These are phyloP conservation scores for Teratosphaeria zuluensis DNA, from an alignment of 2,329 filamentous ascomycete species.

Conservation along the genomic window DNA sequence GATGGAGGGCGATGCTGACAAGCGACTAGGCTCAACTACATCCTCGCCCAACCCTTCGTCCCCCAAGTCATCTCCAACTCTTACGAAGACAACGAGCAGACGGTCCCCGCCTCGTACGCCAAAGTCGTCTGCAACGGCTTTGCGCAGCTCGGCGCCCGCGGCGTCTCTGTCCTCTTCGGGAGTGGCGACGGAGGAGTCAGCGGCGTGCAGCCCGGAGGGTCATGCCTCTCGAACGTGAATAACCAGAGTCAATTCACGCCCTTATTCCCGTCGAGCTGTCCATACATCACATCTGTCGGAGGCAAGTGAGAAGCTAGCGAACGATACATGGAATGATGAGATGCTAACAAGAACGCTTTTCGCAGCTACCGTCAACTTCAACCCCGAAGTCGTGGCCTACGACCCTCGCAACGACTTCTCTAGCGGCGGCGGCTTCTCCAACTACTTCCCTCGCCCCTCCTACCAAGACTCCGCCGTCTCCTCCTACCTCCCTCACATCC, in stretches of 20 bases:
- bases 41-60: constrained; percentile 45
- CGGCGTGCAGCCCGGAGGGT: constrained; percentile 21
- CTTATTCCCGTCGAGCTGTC: constrained; percentile 40
- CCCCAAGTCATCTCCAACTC: constrained; percentile 56
- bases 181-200: constrained; percentile 54
- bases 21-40: constrained; percentile 36
- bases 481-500: constrained; percentile 31
- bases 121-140: constrained; percentile 54
- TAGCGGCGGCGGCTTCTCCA: constrained; percentile 35
- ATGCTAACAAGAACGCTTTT: constrained; percentile 22
- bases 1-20: too few relatives aligned
- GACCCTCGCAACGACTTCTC: constrained; percentile 28
- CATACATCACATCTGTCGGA: constrained; percentile 40
- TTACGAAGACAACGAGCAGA: constrained; percentile 59
- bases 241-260: constrained; percentile 21
- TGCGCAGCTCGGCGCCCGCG: constrained; percentile 56
- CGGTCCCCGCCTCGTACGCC: constrained; percentile 51
- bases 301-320: constrained; percentile 28
- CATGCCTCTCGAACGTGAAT: constrained; percentile 38
- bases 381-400: constrained; percentile 24
- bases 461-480: constrained; percentile 35
- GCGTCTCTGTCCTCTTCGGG: constrained; percentile 54
- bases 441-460: constrained; percentile 32
- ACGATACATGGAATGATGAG: too few relatives aligned
- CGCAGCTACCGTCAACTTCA: constrained; percentile 31